Base-by-base conservation (phyloP, 2,329 filamentous ascomycete genomes). In the Zalaria sp. region DNA sequence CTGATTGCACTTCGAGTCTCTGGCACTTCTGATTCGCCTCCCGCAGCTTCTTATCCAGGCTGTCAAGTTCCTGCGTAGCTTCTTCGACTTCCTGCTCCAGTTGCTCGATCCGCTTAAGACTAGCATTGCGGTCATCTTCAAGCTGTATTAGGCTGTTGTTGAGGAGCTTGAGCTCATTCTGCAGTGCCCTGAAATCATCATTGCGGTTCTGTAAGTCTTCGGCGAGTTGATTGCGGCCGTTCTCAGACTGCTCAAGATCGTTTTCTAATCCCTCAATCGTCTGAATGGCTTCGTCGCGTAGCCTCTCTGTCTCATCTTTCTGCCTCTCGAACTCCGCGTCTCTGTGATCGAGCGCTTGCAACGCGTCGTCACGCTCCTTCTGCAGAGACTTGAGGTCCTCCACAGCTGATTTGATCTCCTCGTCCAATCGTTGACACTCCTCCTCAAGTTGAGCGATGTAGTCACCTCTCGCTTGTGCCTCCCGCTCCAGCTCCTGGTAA, bases 111-210 rank as follows among this genome's bases (percentile, higher is more conserved):
- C 81, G 79, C 43, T 79, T 77, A 37, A 82, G 62, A 59, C 88
- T 91, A 52, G 75, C 77, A 48, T 84, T 79, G 41, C 89, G 83
- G 51, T 93, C 87, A 57, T 96, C 88, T 58, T 96, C 91, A 0
- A 98, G 72, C 36, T 84, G 73, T 28, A 95, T 73, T 4, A 96
- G 72, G 25, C 82, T 82, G 51, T 94, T 86, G 53, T 83, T 93
- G 62, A 95, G 81, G 51, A 81, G 81, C 48, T 88, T 83, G 80
- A 98, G 91, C 67, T 96, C 91, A 45, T 82, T 79, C 56, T 96
- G 89, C 41, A 98, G 66, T n/a, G 85, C 83, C 49, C 81, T 79
- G 60, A 95, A 89, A 57, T 91, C 93, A 55, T 96, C 88, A 8
- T 79, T 79, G 40, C 81, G 77, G 48, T 84, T 81, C 46, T 77